Conservation (phyloP, 2,329 filamentous ascomycete genomes). For the Botrytis fragariae region DNA sequence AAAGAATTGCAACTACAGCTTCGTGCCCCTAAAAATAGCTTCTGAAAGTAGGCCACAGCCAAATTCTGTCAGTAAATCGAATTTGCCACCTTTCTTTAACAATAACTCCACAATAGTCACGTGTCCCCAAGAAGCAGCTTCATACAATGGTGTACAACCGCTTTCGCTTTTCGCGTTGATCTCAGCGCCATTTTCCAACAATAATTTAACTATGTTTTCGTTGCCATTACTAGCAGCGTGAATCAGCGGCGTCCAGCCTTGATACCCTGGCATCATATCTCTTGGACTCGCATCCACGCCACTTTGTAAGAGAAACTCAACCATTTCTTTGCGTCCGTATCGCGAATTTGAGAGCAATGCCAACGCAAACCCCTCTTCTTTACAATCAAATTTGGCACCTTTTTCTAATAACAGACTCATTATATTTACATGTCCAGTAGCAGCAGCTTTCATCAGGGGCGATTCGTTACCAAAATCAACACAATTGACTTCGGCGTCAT, state of each 20-base stretch:
- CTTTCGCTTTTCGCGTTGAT: neutral
- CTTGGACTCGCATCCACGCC: no score
- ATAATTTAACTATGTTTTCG: neutral
- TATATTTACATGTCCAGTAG: no score
- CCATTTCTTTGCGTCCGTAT: neutral
- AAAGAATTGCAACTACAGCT: neutral
- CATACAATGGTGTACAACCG: neutral
- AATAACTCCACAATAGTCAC: neutral
- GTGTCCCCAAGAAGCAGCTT: accelerated
- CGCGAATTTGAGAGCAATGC: no score
- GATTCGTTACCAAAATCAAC: conserved; percentile 21
- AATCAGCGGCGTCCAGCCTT: neutral
- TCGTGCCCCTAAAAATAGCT: neutral
- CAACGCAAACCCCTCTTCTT: no score
- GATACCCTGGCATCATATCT: no score
- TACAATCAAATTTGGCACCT: no score
- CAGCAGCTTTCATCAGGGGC: conserved; percentile 19
- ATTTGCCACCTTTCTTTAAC: conserved; percentile 15
- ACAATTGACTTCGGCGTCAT: neutral
- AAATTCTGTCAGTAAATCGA: neutral
- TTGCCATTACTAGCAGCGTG: neutral
- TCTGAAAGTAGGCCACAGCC: no score
- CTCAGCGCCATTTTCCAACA: neutral
- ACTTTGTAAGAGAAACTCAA: neutral
- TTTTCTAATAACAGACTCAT: no score